These are phyloP conservation scores for Phlebiopsis gigantea DNA, from an alignment of 768 basidiomycete genomes.

Conservation along the genomic window DNA sequence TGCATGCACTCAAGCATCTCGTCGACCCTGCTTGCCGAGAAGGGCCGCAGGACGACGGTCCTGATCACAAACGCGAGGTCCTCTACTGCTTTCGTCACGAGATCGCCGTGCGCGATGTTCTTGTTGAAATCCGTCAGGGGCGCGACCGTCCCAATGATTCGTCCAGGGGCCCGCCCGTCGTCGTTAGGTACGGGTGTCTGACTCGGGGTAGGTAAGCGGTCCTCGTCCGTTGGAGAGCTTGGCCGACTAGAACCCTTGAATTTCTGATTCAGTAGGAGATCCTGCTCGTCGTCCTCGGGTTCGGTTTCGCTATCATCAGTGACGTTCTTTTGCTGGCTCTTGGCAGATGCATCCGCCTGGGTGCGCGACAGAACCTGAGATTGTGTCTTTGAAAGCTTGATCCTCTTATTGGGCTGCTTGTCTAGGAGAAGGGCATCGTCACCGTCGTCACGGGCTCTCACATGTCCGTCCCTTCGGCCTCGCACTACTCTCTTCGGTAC, in stretches of 20 bases:
- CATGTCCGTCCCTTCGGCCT: constrained; percentile 58
- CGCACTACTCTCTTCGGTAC: constrained; percentile 59
- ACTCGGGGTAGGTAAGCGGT: constrained; percentile 12
- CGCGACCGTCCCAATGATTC: constrained; percentile 69
- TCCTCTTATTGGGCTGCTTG: constrained; percentile 22
- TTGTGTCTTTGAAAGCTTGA: constrained; percentile 17
- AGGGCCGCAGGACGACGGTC: constrained; percentile 67
- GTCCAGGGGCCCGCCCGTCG: constrained; percentile 54
- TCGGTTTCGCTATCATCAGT: constrained; percentile 42
- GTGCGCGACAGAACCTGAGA: constrained; percentile 16
- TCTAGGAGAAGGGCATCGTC: constrained; percentile 60
- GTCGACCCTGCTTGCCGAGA: constrained; percentile 56
- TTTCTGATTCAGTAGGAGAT: constrained; percentile 20
- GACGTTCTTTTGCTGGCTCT: constrained; percentile 18
- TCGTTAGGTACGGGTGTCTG: constrained; percentile 41
- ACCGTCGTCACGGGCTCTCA: constrained; percentile 55
- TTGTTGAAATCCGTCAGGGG: constrained; percentile 75
- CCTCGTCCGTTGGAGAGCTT: constrained; percentile 6
- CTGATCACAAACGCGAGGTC: constrained; percentile 68
- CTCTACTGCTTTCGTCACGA: constrained; percentile 81
- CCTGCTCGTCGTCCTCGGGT: constrained; percentile 35
- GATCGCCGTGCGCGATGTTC: constrained; percentile 67
- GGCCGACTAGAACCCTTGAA: constrained; percentile 8
- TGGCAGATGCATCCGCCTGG: constrained; percentile 20
- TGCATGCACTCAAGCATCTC: constrained; percentile 75